Evolutionary conservation across 805 yeast genomes (phyloP).

Genomic region (Metschnikowia gelsemii): DNA sequence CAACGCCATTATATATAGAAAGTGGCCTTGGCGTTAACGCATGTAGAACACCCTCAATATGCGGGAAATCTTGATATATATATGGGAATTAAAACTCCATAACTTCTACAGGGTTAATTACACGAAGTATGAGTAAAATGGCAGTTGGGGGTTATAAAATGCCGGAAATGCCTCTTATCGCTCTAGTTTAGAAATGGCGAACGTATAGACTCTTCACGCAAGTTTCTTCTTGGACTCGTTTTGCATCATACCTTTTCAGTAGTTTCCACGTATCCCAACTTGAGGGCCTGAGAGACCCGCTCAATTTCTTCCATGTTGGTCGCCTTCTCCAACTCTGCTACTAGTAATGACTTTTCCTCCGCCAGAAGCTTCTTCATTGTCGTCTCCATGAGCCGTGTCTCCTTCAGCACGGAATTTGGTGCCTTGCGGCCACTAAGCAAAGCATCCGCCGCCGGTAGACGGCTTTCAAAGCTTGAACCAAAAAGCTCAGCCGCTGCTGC

Average conservation of each 20-base stretch:
- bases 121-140: too few relatives aligned
- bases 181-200: too few relatives aligned
- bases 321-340: conserved; percentile 58
- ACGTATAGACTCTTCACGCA: too few relatives aligned
- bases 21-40: too few relatives aligned
- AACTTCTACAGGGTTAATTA: too few relatives aligned
- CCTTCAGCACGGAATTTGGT: conserved; percentile 18
- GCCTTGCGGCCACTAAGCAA: conserved; percentile 18
- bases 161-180: too few relatives aligned
- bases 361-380: conserved; percentile 50
- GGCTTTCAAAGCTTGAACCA: conserved; percentile 25
- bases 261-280: conserved; percentile 13
- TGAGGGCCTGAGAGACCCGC: conserved; percentile 48
- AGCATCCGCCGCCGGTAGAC: conserved; percentile 31
- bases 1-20: too few relatives aligned
- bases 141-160: too few relatives aligned
- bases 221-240: neutral
- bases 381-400: conserved; percentile 32
- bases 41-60: too few relatives aligned
- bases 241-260: neutral
- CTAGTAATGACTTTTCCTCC: conserved; percentile 52
- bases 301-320: conserved; percentile 73
- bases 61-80: too few relatives aligned
- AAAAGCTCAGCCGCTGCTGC: conserved; percentile 43
- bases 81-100: too few relatives aligned